phyloP scores from a whole-genome alignment of 352 stramenopile species.

The Phytopythium litorale region DNA sequence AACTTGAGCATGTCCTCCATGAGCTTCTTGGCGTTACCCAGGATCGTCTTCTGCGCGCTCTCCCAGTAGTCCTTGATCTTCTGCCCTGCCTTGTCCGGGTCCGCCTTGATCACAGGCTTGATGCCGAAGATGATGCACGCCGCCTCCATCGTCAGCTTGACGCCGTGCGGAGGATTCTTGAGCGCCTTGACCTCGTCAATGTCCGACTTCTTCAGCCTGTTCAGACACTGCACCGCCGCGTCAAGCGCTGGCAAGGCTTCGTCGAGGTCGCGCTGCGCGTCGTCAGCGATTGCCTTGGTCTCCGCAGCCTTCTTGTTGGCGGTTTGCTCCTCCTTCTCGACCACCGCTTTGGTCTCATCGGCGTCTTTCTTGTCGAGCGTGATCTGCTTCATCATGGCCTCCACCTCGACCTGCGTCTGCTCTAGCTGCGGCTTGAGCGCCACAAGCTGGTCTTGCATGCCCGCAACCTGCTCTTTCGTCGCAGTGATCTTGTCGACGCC shows the following conservation, averaged over 20 bases:
- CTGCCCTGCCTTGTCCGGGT: conserved; percentile 88
- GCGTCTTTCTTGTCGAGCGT: conserved; percentile 90
- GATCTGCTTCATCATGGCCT: conserved; percentile 94
- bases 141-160: conserved; percentile 89
- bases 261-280: conserved; percentile 91
- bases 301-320: conserved; percentile 91
- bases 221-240: conserved; percentile 90
- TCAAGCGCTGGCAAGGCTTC: conserved; percentile 91
- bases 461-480: conserved; percentile 90
- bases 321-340: conserved; percentile 90
- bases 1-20: conserved; percentile 90
- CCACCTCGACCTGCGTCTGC: conserved; percentile 90
- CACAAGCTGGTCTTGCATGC: conserved; percentile 90
- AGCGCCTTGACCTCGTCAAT: conserved; percentile 92
- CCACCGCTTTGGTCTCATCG: conserved; percentile 88
- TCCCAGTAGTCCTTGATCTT: conserved; percentile 91
- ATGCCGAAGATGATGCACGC: conserved; percentile 94
- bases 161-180: conserved; percentile 85
- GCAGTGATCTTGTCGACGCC: conserved; percentile 93
- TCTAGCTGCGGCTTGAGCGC: conserved; percentile 91
- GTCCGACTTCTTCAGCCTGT: conserved; percentile 91
- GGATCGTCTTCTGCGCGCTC: conserved; percentile 83
- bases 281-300: conserved; percentile 91
- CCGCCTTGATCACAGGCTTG: conserved; percentile 86
- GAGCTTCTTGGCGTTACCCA: conserved; percentile 86